Conservation (phyloP, 257 asterid species). For the Oldenlandia corymbosa region DNA sequence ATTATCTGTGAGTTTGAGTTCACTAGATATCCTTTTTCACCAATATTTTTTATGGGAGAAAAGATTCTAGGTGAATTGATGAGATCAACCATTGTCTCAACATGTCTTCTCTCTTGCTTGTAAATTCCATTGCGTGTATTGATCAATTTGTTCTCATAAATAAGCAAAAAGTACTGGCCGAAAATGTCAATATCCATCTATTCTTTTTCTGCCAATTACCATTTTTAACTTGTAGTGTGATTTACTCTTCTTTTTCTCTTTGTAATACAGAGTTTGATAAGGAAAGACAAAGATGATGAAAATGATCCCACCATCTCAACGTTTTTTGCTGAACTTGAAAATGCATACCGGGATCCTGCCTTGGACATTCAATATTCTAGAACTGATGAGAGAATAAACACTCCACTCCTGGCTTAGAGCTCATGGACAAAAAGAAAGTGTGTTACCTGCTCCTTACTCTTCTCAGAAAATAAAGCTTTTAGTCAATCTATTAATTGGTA, state of each 20-base stretch:
- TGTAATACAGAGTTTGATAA: slow-evolving; percentile 68
- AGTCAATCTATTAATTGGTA: background rate
- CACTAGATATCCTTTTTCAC: background rate
- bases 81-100: background rate
- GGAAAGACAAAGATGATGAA: slow-evolving; percentile 61
- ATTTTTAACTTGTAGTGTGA: background rate
- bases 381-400: slow-evolving; percentile 31
- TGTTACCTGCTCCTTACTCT: background rate
- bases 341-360: slow-evolving; percentile 75
- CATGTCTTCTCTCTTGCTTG: background rate
- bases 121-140: background rate
- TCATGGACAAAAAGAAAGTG: background rate
- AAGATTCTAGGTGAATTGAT: background rate
- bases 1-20: background rate
- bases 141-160: background rate
- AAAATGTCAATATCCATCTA: background rate
- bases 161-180: background rate
- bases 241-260: background rate
- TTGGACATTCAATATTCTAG: slow-evolving; percentile 32
- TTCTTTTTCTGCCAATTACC: background rate
- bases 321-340: slow-evolving; percentile 52
- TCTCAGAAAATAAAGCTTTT: background rate
- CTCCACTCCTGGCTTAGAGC: slow-evolving; percentile 51
- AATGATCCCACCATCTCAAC: slow-evolving; percentile 43
- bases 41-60: background rate